phyloP scores from a whole-genome alignment of 257 asterid genomes.

The Solanum gracilifrons region DNA sequence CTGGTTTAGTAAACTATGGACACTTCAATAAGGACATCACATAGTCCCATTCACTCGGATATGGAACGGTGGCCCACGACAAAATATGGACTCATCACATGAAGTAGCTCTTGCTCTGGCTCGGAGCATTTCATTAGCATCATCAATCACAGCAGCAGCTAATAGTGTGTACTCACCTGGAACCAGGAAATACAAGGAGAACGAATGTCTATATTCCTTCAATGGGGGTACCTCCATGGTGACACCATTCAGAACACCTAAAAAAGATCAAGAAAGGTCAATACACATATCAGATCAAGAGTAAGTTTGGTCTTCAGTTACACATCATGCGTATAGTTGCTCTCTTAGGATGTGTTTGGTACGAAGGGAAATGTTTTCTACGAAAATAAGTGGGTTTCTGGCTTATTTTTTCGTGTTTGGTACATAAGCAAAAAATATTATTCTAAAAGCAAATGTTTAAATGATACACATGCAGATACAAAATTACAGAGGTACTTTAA shows the following conservation, averaged over 20 bases:
- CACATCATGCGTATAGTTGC: neutral
- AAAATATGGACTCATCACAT: conserved; percentile 72
- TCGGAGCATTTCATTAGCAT: conserved; percentile 84
- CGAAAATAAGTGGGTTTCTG: neutral
- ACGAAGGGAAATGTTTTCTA: neutral
- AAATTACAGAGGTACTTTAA: neutral
- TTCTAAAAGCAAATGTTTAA: neutral
- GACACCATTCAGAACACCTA: conserved; percentile 78
- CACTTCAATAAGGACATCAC: neutral
- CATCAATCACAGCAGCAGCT: conserved; percentile 91
- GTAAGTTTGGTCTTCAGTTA: neutral
- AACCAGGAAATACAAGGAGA: conserved; percentile 83
- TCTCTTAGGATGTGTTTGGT: neutral
- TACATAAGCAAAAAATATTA: neutral
- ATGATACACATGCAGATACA: neutral
- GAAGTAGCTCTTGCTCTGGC: conserved; percentile 72
- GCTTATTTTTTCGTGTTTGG: neutral
- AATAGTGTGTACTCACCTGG: conserved; percentile 89
- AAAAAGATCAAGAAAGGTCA: neutral
- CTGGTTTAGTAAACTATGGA: neutral
- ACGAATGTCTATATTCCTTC: conserved; percentile 63
- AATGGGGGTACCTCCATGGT: conserved; percentile 82
- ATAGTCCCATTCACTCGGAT: conserved; percentile 68
- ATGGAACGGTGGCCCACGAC: conserved; percentile 96
- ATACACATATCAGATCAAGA: conserved; percentile 5